These are phyloP conservation scores for Solanum hybrid DNA, from an alignment of 305 asterid genomes.

Conservation along the genomic window DNA sequence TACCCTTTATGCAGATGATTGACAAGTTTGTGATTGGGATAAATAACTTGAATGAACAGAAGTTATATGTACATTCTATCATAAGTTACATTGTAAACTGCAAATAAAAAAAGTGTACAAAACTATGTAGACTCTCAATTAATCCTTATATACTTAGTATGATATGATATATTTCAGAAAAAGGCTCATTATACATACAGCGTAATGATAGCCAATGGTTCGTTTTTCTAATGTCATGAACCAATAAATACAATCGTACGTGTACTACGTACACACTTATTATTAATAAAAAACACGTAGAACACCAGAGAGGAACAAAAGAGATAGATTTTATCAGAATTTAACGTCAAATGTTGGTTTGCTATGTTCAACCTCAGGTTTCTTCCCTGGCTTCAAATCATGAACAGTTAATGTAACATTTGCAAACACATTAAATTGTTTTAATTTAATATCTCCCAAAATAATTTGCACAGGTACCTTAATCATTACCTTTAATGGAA, in stretches of 20 bases:
- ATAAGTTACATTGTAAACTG: not conserved
- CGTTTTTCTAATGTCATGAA: not conserved
- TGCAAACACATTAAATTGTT: slow-evolving; percentile 21
- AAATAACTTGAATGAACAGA: not conserved
- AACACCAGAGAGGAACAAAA: not conserved
- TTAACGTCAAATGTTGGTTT: not conserved
- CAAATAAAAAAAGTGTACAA: not conserved
- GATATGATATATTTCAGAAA: not conserved
- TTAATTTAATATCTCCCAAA: not conserved
- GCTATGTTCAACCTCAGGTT: slow-evolving; percentile 13
- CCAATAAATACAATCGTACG: not conserved
- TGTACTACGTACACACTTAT: not conserved
- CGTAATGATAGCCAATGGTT: not conserved
- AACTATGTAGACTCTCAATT: not conserved
- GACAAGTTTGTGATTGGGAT: not conserved
- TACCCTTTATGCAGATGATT: not conserved
- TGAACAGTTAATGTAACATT: slow-evolving; percentile 34
- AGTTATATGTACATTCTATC: not conserved
- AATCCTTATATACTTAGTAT: not conserved
- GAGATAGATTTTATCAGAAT: not conserved
- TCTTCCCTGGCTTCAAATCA: slow-evolving; percentile 28
- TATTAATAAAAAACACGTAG: not conserved
- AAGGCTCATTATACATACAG: not conserved
- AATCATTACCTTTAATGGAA: slow-evolving; percentile 47
- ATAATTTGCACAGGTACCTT: slow-evolving; percentile 30